phyloP scores from a whole-genome alignment of 169 alveolate genomes.

The Plasmodium vinckei region DNA sequence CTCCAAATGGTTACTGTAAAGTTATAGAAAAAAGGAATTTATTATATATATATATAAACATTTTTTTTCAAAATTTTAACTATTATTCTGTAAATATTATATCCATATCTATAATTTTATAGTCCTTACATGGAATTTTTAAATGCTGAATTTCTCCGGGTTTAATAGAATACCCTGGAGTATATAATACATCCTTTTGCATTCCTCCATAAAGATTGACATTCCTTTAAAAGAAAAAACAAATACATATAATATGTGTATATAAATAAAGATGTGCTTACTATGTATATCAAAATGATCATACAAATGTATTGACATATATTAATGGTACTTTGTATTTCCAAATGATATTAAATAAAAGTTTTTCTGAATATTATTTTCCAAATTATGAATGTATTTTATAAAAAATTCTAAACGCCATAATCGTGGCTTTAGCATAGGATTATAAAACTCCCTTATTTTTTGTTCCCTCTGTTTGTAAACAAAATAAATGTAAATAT shows the following conservation, averaged over 20 bases:
- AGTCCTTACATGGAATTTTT: conserved; percentile 77
- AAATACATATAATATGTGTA: not conserved
- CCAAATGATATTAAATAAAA: conserved; percentile 72
- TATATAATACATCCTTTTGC: conserved; percentile 78
- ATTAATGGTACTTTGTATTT: conserved; percentile 28
- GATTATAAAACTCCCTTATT: conserved; percentile 66
- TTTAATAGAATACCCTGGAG: conserved; percentile 82
- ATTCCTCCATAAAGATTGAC: conserved; percentile 54
- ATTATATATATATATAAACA: not conserved
- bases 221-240: conserved; percentile 27
- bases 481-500: not conserved
- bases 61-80: not conserved
- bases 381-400: conserved; percentile 69
- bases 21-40: not conserved
- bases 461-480: conserved; percentile 58
- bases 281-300: not conserved
- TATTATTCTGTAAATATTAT: not conserved
- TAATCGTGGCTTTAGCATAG: conserved; percentile 68
- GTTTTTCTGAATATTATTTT: conserved; percentile 47
- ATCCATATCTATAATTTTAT: not conserved
- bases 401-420: conserved; percentile 77
- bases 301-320: not conserved
- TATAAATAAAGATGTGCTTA: not conserved
- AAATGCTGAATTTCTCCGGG: conserved; percentile 82
- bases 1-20: conserved; percentile 84